These are phyloP conservation scores for Cetraspora pellucida DNA, from an alignment of 192 early-diverging fungal genomes.

Conservation along the genomic window DNA sequence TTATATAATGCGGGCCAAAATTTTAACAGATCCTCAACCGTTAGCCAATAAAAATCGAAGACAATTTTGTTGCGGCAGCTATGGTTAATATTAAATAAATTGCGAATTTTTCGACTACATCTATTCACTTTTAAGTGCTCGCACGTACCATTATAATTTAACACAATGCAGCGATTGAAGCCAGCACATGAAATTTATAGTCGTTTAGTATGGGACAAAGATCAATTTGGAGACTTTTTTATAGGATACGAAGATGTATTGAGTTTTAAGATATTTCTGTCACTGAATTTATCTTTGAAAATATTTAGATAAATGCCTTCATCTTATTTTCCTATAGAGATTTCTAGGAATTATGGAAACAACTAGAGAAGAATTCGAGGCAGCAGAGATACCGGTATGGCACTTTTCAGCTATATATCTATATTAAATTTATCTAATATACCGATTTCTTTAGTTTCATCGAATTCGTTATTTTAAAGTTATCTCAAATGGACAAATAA, in stretches of 20 bases:
- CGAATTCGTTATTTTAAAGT: constrained; percentile 33
- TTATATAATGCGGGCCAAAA: too few relatives aligned
- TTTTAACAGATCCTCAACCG: too few relatives aligned
- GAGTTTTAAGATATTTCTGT: background rate
- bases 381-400: constrained; percentile 19
- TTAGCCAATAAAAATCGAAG: too few relatives aligned
- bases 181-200: constrained; percentile 28
- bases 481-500: background rate
- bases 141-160: constrained; percentile 1
- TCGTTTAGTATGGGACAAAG: constrained; percentile 23
- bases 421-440: background rate
- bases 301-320: too few relatives aligned
- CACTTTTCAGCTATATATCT: background rate
- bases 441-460: constrained; percentile 12
- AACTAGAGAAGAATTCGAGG: constrained; percentile 18
- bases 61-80: too few relatives aligned
- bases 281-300: background rate
- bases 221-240: constrained; percentile 3
- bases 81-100: too few relatives aligned
- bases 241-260: constrained; percentile 31
- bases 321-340: too few relatives aligned
- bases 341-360: constrained; percentile 28
- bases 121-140: too few relatives aligned
- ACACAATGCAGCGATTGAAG: constrained; percentile 26
- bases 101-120: too few relatives aligned